A percentile compares a stretch with the other conserved stretches of the same genome.
Conservation (phyloP, 75 land plant species). For the Pseudotsuga menziesii region DNA sequence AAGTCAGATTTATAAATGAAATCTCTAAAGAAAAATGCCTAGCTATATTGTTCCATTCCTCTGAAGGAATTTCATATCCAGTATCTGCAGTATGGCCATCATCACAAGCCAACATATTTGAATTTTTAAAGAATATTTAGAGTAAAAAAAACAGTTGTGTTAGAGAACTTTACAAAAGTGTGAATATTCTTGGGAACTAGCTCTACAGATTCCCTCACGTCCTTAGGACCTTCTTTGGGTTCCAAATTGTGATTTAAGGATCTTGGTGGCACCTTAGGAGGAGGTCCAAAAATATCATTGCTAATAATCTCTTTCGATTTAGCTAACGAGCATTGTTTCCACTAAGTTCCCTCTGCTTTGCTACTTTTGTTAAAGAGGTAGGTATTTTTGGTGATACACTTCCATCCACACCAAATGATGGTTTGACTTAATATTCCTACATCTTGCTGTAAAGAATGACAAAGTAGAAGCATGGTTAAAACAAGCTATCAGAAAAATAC, state of each 20-base stretch:
- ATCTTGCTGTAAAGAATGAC: conserved; percentile 51
- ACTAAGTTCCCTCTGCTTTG: conserved; percentile 91
- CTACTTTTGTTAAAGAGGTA: conserved; percentile 76
- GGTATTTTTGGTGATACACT: conserved; percentile 80
- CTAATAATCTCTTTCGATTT: conserved; percentile 85
- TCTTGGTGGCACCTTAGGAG: conserved; percentile 56
- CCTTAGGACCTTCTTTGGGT: conserved; percentile 30
- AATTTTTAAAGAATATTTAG: not conserved
- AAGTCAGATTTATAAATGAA: not conserved
- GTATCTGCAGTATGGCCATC: no score
- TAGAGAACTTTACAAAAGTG: conserved; percentile 80
- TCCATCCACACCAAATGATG: conserved; percentile 70
- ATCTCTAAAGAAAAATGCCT: conserved; percentile 3
- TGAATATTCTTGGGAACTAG: conserved; percentile 44
- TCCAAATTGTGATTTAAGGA: conserved; percentile 18
- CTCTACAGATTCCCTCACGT: conserved; percentile 36
- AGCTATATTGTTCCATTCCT: not conserved
- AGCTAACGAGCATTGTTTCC: conserved; percentile 72
- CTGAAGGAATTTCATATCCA: not conserved
- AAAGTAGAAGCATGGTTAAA: not conserved
- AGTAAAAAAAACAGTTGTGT: conserved; percentile 43
- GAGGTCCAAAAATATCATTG: conserved; percentile 82
- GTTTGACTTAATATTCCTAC: conserved; percentile 74
- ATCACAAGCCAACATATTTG: not conserved
- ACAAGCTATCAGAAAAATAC: no score